Percentiles rank a stretch among this genome's conserved stretches.
Evolutionary conservation across 2,329 filamentous ascomycete genomes (phyloP).

Genomic region (Cladophialophora bantiana): DNA sequence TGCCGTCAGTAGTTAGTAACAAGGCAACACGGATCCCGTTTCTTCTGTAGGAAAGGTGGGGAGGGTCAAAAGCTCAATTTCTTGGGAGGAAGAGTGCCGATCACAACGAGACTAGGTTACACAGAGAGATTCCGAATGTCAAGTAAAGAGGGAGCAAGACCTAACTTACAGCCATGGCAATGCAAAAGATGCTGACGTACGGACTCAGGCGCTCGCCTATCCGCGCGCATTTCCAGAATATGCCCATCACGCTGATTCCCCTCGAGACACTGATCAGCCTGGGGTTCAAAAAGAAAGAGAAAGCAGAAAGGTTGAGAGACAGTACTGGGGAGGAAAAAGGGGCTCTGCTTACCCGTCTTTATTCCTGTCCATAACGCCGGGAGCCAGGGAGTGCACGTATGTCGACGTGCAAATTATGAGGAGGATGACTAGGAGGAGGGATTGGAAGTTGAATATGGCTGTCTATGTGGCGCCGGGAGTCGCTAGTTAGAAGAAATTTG

Average conservation of each 20-base stretch:
- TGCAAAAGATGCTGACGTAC: slow-evolving; percentile 92
- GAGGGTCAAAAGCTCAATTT: too few species aligned
- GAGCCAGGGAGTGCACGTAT: slow-evolving; percentile 89
- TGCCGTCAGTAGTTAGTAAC: slow-evolving; percentile 22
- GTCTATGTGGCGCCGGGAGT: slow-evolving; percentile 63
- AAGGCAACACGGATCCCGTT: neutral
- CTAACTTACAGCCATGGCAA: slow-evolving; percentile 85
- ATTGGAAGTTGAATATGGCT: slow-evolving; percentile 98
- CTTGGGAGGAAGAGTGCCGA: neutral
- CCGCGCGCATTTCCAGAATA: slow-evolving; percentile 95
- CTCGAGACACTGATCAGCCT: slow-evolving; percentile 9
- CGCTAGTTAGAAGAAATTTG: neutral
- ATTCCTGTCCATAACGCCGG: slow-evolving; percentile 87
- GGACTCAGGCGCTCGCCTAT: slow-evolving; percentile 93
- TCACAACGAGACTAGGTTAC: neutral
- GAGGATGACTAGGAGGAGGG: slow-evolving; percentile 89
- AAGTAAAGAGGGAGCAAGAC: neutral
- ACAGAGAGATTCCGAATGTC: neutral
- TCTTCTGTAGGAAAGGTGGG: too few species aligned
- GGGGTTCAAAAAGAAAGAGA: slow-evolving; percentile 11
- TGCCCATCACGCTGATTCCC: slow-evolving; percentile 70
- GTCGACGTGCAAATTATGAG: slow-evolving; percentile 95
- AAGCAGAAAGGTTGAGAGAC: slow-evolving; percentile 3
- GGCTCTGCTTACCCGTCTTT: slow-evolving; percentile 75
- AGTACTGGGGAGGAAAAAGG: neutral